These are phyloP conservation scores for Tagetes erecta DNA, from an alignment of 129 eudicot species.

Conservation along the genomic window DNA sequence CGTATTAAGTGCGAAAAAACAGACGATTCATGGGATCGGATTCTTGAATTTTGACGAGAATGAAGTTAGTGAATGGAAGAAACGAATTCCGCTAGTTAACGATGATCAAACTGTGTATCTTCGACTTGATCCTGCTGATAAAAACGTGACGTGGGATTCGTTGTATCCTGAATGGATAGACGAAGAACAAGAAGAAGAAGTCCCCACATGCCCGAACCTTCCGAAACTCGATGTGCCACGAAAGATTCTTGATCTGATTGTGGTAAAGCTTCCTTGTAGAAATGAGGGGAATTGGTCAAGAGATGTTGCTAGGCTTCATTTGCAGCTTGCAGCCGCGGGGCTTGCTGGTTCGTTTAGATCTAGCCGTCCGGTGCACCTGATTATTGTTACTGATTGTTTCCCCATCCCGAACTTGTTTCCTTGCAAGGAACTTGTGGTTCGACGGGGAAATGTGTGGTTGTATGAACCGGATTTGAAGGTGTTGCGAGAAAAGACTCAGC, in stretches of 20 bases:
- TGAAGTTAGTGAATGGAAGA: conserved; percentile 65
- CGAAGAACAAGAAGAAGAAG: conserved; percentile 86
- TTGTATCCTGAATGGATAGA: conserved; percentile 94
- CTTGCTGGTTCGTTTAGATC: conserved; percentile 61
- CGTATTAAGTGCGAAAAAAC: conserved; percentile 45
- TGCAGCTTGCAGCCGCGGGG: conserved; percentile 78
- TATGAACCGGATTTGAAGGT: conserved; percentile 67
- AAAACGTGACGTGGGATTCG: conserved; percentile 69
- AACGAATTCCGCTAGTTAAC: conserved; percentile 39
- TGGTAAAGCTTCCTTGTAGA: conserved; percentile 83
- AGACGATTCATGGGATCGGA: conserved; percentile 67
- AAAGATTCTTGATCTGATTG: conserved; percentile 66
- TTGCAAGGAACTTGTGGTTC: conserved; percentile 75
- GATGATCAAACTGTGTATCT: conserved; percentile 55
- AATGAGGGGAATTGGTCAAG: conserved; percentile 68
- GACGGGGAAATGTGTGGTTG: conserved; percentile 74
- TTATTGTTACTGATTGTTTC: conserved; percentile 69
- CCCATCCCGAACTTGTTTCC: conserved; percentile 79
- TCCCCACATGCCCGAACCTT: conserved; percentile 69
- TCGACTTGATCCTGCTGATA: conserved; percentile 49
- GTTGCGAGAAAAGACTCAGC: conserved; percentile 67
- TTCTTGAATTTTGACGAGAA: conserved; percentile 63
- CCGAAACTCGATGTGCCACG: conserved; percentile 49
- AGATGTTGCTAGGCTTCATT: conserved; percentile 82
- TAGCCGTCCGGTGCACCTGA: conserved; percentile 53